Evolutionary conservation across 306 rosid genomes (phyloP), one percentile per base, ranked within the genome.

Genomic region (Coriaria nepalensis): DNA sequence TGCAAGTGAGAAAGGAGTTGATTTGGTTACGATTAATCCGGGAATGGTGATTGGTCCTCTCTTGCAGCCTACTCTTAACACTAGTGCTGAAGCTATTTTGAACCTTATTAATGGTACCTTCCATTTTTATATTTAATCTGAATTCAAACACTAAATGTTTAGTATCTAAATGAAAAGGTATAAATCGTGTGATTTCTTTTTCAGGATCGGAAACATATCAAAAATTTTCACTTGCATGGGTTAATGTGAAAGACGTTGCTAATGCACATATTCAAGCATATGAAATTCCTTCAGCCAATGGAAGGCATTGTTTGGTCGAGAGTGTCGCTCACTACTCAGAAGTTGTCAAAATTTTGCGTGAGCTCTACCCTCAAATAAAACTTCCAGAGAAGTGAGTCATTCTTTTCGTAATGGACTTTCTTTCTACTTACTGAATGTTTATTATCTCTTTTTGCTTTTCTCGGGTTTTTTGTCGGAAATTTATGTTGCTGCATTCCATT

Each of bases 241-340:
- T 83, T 15, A 45, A 83, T 37, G 93, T 87, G 35, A 87, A 74
- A 66, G 93, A 87, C 64, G 96, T 80, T 49, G 88, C 87, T 32
- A 52, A 67, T 2, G 93, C 96, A 6, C 96, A 87, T 59, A 64
- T 83, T 63, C 69, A 44, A 45, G 94, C 94, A 9, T 87, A 54
- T 76, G 94, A 87, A 76, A 74, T 63, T 50, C 71, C 88, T 71
- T 78, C 93, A n/a, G 93, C 96, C 5, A 67, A 47, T 46, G 93
- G 96, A 62, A 69, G 96, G 64, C 76, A 78, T 54, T 76, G 74
- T 50, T 32, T 80, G 72, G 65, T 47, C 34, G 86, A 70, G 64
- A 71, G 52, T 43, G 88, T 83, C 52, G 9, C 37, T 40, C 94
- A 80, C 70, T 40, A 6, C 57, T 70, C 88, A 2, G 88, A 75